Evolutionary conservation across 768 basidiomycete species (phyloP).

Genomic region (Mycena chlorophos): DNA sequence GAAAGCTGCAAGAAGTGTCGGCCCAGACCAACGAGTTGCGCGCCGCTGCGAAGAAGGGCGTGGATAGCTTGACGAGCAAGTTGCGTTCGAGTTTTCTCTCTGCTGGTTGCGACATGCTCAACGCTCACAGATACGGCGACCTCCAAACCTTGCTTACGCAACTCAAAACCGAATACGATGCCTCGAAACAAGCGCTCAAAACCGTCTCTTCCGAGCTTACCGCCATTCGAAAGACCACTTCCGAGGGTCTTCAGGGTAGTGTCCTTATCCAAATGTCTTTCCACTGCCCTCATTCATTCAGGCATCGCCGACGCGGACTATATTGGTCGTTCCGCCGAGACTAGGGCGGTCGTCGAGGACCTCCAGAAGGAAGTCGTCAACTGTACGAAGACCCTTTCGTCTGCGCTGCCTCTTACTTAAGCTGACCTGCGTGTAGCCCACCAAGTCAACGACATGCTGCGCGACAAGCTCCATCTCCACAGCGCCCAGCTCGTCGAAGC

Average conservation of each 20-base stretch:
- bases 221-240: slow-evolving; percentile 24
- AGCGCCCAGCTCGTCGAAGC: slow-evolving; percentile 45
- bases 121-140: slow-evolving; percentile 25
- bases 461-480: slow-evolving; percentile 44
- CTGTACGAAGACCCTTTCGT: slow-evolving; percentile 27
- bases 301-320: slow-evolving; percentile 31
- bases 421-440: slow-evolving; percentile 35
- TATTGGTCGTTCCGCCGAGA: slow-evolving; percentile 28
- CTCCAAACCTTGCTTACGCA: slow-evolving; percentile 32
- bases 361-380: slow-evolving; percentile 36
- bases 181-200: slow-evolving; percentile 27
- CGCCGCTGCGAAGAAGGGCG: slow-evolving; percentile 15
- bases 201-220: slow-evolving; percentile 27
- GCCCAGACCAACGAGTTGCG: slow-evolving; percentile 2
- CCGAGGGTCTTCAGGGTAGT: slow-evolving; percentile 29
- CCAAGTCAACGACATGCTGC: slow-evolving; percentile 50
- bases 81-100: slow-evolving; percentile 6
- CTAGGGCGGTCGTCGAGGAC: slow-evolving; percentile 32
- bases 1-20: slow-evolving; percentile 13
- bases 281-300: slow-evolving; percentile 4
- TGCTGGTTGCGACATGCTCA: not conserved
- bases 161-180: slow-evolving; percentile 27
- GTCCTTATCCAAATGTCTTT: slow-evolving; percentile 4
- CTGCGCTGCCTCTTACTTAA: not conserved
- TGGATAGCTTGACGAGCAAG: slow-evolving; percentile 21